Evolutionary conservation across 768 basidiomycete species (phyloP).

Genomic region (Mycena amicta): DNA sequence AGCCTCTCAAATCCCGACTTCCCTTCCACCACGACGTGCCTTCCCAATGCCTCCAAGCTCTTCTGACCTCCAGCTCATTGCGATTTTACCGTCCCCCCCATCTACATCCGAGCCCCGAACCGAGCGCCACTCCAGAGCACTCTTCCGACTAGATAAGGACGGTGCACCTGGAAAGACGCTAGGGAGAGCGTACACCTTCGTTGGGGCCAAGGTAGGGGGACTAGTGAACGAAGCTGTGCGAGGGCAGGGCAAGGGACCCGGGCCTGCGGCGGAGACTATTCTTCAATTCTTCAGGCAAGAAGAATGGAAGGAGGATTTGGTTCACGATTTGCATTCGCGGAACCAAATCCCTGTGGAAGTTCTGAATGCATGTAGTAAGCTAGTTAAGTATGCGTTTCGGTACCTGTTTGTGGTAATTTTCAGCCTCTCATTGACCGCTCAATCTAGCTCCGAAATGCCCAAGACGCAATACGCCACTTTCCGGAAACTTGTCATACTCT

Average conservation of each 20-base stretch:
- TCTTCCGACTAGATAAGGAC: too few species aligned
- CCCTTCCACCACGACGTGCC: too few species aligned
- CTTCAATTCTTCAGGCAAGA: background rate
- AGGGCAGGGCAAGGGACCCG: background rate
- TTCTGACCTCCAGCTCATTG: too few species aligned
- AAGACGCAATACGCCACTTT: background rate
- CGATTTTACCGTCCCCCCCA: too few species aligned
- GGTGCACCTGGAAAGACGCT: background rate
- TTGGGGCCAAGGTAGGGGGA: background rate
- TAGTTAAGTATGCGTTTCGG: background rate
- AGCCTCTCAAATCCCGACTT: too few species aligned
- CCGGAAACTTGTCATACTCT: background rate
- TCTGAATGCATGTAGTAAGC: background rate
- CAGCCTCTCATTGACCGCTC: too few species aligned
- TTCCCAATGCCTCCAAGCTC: too few species aligned
- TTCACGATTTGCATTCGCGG: background rate
- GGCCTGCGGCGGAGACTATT: background rate
- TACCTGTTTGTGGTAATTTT: background rate
- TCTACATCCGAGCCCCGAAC: too few species aligned
- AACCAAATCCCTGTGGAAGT: background rate
- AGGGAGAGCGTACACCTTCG: background rate
- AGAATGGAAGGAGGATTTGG: background rate
- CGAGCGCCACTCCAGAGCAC: too few species aligned
- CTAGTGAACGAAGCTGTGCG: background rate
- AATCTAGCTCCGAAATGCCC: background rate